Evolutionary conservation across 2,329 filamentous ascomycete species (phyloP), one percentile per base, ranked within the genome.

Genomic region (Cladosporium sp.): DNA sequence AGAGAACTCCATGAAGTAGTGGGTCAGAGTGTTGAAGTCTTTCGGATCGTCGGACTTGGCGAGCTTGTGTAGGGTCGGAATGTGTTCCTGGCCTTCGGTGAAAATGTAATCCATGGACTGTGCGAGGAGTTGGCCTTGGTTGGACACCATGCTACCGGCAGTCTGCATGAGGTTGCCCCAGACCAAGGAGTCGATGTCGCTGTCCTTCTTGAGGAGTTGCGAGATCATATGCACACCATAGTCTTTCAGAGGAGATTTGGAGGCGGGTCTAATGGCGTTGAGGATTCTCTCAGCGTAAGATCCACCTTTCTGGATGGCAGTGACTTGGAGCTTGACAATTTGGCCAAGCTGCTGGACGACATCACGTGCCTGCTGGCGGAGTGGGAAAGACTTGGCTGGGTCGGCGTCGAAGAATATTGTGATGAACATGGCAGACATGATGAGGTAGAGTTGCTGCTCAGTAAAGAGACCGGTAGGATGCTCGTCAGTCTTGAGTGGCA

Each of bases 21-120:
- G 79, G 73, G 82, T 78, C 10, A 87, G 75, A 25, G 79, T 76
- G 53, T 83, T 79, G 69, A 83, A 83, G 69, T 76, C 81, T 70
- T 77, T 79, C 43, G 71, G 79, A 43, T 76, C 80, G 28, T 83
- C 76, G 48, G 78, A 71, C 49, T 79, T 77, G 1, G 84, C 82
- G 14, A 86, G 76, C 1, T 75, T 71, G 43, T 83, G 79, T 48
- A 86, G 83, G 11, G 79, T 77, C 2, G 79, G 74, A 69, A 84
- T 79, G 73, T 86, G 79, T 39, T 78, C 69, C 3, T 77, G 74
- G 36, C 83, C 84, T 23, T 80, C 79, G 4, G 79, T 79, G 54
- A 88, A 78, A 73, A 85, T 87, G 72, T 82, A 85, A 70, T 87
- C 86, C 58, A 88, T 73, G 28, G 80, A 84, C 68, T 87, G 85